Conservation (phyloP, 2,329 filamentous ascomycete species). For the Colletotrichum trifolii region DNA sequence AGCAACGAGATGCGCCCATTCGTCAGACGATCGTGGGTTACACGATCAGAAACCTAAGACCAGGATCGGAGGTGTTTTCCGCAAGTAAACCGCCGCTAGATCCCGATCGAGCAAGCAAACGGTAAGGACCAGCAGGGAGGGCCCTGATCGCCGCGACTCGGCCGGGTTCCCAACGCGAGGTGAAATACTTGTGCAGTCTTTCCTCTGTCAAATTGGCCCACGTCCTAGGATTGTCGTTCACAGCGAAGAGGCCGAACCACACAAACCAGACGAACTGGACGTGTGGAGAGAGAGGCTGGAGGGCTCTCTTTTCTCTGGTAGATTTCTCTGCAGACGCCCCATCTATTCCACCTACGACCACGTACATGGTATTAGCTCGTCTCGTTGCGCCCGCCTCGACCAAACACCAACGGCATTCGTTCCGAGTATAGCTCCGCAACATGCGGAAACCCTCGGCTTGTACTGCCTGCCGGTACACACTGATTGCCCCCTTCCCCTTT, state of each 20-base stretch:
- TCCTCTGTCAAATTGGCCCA: not conserved
- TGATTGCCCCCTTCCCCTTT: constrained; percentile 12
- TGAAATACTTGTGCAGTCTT: constrained; percentile 13
- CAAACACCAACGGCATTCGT: constrained; percentile 14
- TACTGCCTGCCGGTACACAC: constrained; percentile 36
- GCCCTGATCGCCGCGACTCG: constrained; percentile 18
- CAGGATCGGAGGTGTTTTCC: constrained; percentile 12
- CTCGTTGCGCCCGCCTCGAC: not conserved
- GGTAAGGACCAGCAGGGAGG: constrained; percentile 6
- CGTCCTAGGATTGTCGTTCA: not conserved
- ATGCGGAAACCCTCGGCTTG: constrained; percentile 39
- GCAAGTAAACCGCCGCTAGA: constrained; percentile 28
- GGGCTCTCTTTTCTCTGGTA: too few species aligned
- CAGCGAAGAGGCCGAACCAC: too few species aligned
- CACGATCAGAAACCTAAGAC: constrained; percentile 1
- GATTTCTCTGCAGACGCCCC: not conserved
- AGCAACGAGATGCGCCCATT: constrained; percentile 25
- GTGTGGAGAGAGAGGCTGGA: too few species aligned
- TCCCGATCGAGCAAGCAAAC: constrained; percentile 12
- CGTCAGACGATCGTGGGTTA: constrained; percentile 23
- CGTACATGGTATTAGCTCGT: not conserved
- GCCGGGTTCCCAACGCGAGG: constrained; percentile 26
- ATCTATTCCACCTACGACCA: not conserved
- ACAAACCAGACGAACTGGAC: too few species aligned
- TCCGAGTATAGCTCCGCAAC: constrained; percentile 22